Percentiles rank a stretch among this genome's conserved stretches.
phyloP scores from a whole-genome alignment of 805 yeast species.

The Kluyveromyces nonfermentans region DNA sequence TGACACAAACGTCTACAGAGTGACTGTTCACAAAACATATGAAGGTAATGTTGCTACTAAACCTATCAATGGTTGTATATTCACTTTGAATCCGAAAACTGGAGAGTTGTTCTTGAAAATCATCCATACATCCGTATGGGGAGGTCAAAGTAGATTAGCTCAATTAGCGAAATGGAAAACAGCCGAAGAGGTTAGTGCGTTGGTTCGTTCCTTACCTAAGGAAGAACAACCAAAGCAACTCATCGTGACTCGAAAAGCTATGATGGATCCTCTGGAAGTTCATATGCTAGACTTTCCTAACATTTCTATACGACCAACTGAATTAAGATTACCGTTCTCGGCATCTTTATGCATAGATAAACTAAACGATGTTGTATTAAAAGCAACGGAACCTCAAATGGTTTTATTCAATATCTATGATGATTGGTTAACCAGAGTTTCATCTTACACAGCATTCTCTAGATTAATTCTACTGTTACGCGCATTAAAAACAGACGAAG shows the following conservation, averaged over 20 bases:
- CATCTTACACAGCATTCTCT: conserved; percentile 90
- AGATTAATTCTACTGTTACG: conserved; percentile 75
- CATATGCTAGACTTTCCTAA: conserved; percentile 97
- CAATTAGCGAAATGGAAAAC: conserved; percentile 97
- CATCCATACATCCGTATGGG: conserved; percentile 91
- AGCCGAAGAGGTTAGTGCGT: conserved; percentile 93
- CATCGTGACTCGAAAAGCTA: conserved; percentile 82
- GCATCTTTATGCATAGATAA: conserved; percentile 78
- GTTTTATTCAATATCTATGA: conserved; percentile 84
- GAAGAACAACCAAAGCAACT: conserved; percentile 94
- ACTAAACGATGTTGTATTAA: conserved; percentile 64
- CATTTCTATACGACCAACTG: conserved; percentile 80
- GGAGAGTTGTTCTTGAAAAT: conserved; percentile 86
- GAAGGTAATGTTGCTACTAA: conserved; percentile 91
- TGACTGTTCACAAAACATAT: conserved; percentile 79
- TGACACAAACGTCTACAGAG: conserved; percentile 90
- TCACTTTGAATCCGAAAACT: conserved; percentile 79
- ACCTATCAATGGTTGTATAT: conserved; percentile 88
- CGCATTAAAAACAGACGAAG: conserved; percentile 69
- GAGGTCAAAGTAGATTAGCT: conserved; percentile 89
- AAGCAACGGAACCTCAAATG: conserved; percentile 91
- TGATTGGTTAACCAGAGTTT: conserved; percentile 80
- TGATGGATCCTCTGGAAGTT: conserved; percentile 90
- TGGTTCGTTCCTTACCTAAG: conserved; percentile 76
- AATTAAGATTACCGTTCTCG: conserved; percentile 80